Conservation (phyloP, 148 eudicot species). For the Dianthus caryophyllus region DNA sequence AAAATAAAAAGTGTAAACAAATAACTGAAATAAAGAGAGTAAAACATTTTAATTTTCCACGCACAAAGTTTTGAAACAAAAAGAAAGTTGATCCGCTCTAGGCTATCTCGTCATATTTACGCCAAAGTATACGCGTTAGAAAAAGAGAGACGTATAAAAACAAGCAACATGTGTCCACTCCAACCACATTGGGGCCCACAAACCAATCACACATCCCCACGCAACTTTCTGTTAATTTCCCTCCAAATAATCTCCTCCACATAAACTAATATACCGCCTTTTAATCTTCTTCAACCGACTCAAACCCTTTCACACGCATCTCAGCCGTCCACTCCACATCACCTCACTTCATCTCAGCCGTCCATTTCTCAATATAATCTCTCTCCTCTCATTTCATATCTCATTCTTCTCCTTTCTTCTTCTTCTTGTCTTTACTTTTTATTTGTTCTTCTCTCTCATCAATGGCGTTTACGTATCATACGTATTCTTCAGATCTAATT, state of each 20-base stretch:
- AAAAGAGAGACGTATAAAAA: neutral
- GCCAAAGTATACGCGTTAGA: too few species aligned
- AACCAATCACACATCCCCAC: too few species aligned
- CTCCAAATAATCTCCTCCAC: conserved; percentile 19
- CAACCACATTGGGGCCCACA: too few species aligned
- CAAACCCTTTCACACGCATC: neutral
- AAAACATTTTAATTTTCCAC: too few species aligned
- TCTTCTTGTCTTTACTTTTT: too few species aligned
- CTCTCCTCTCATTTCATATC: neutral
- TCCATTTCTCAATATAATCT: conserved; percentile 17
- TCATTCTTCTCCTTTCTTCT: neutral
- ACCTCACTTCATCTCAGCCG: conserved; percentile 16
- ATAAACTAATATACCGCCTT: conserved; percentile 7
- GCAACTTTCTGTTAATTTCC: too few species aligned
- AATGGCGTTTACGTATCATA: too few species aligned
- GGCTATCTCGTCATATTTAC: too few species aligned
- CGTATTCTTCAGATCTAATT: conserved; percentile 19
- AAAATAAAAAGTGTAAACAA: too few species aligned
- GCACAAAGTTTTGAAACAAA: too few species aligned
- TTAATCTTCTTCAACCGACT: conserved; percentile 14
- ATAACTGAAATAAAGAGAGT: too few species aligned
- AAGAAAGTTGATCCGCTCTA: too few species aligned
- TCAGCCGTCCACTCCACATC: conserved; percentile 22
- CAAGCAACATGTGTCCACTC: neutral
- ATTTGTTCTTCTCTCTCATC: neutral